Evolutionary conservation across 2,329 filamentous ascomycete genomes (phyloP).

Genomic region (Purpureocillium takamizusanense): DNA sequence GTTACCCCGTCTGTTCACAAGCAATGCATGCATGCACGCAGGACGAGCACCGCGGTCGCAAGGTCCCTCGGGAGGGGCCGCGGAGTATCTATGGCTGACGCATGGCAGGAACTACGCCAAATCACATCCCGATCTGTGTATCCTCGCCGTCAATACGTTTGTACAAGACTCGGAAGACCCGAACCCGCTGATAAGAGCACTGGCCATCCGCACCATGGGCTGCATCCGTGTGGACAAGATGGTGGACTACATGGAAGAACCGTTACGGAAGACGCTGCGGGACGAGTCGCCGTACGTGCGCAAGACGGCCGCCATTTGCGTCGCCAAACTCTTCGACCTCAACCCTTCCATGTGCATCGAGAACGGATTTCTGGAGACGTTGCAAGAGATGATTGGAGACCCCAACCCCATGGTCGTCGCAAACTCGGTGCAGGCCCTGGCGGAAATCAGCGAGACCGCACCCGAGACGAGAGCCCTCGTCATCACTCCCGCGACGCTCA

Average conservation of each 20-base stretch:
- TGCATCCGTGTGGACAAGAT: constrained; percentile 98
- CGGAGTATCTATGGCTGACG: constrained; percentile 2
- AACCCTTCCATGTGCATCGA: constrained; percentile 90
- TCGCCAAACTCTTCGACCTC: constrained; percentile 94
- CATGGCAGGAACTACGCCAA: constrained; percentile 88
- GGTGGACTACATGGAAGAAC: constrained; percentile 99
- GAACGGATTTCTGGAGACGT: constrained; percentile 86
- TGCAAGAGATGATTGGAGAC: constrained; percentile 94
- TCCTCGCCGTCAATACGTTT: constrained; percentile 97
- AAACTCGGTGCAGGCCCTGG: constrained; percentile 88
- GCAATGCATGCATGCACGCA: too few relatives aligned
- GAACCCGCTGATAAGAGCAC: constrained; percentile 86
- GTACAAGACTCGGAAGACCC: constrained; percentile 98
- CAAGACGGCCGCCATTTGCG: constrained; percentile 95
- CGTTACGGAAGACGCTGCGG: constrained; percentile 85
- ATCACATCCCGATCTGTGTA: constrained; percentile 95
- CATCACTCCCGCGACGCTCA: constrained; percentile 73
- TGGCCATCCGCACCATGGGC: constrained; percentile 96
- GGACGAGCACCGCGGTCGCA: too few relatives aligned
- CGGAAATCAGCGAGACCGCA: constrained; percentile 82
- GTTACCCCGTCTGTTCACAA: too few relatives aligned
- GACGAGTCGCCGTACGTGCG: constrained; percentile 98
- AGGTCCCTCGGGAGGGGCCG: too few relatives aligned
- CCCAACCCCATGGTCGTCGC: constrained; percentile 99
- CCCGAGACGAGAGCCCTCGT: constrained; percentile 84